Conservation (phyloP, 495 filamentous ascomycete species). For the Arthonia radiata region DNA sequence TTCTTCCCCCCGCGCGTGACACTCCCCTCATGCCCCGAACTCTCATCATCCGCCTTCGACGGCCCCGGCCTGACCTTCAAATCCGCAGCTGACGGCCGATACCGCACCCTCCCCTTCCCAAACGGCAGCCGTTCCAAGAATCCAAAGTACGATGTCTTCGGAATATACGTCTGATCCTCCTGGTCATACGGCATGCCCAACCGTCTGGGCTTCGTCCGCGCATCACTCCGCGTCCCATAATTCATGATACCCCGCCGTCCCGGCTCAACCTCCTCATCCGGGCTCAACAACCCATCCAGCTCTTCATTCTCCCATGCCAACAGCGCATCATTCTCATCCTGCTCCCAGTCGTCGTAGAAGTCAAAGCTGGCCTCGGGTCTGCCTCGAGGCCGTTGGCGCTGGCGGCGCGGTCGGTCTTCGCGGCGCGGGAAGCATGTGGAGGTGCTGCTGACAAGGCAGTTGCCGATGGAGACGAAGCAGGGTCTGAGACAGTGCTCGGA, state of each 20-base stretch:
- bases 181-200: constrained; percentile 29
- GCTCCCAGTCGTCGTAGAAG: constrained; percentile 97
- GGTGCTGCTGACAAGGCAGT: constrained; percentile 43
- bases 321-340: constrained; percentile 39
- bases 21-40: constrained; percentile 6
- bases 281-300: constrained; percentile 60
- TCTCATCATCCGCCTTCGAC: constrained; percentile 14
- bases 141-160: constrained; percentile 61
- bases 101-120: constrained; percentile 36
- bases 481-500: constrained; percentile 64
- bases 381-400: constrained; percentile 26
- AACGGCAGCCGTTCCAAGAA: constrained; percentile 69
- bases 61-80: constrained; percentile 63
- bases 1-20: constrained; percentile 10
- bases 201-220: constrained; percentile 40
- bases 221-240: constrained; percentile 43
- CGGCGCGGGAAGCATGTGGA: constrained; percentile 45
- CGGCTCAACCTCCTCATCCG: constrained; percentile 35
- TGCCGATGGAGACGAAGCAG: constrained; percentile 41
- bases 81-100: constrained; percentile 78
- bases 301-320: constrained; percentile 57
- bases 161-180: constrained; percentile 74
- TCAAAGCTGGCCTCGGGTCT: constrained; percentile 70
- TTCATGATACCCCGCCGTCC: constrained; percentile 61
- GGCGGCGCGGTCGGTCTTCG: constrained; percentile 47